Percentiles rank a stretch among this genome's conserved stretches.
Conservation (phyloP, 139 green algal genomes). For the Haematococcus lacustris region DNA sequence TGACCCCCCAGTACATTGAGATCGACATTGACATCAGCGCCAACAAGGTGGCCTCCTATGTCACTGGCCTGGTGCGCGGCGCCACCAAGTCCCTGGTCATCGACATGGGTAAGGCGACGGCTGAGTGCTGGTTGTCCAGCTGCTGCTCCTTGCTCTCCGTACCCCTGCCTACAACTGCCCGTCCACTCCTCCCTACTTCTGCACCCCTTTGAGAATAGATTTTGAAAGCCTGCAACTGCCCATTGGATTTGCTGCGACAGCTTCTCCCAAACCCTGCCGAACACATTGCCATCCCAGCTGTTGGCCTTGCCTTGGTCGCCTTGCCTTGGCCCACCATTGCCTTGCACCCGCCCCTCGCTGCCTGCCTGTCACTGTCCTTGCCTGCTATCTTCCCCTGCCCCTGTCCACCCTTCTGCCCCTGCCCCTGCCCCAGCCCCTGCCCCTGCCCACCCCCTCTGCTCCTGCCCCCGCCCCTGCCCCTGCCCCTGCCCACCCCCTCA, state of each 20-base stretch:
- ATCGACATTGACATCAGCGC: slow-evolving; percentile 46
- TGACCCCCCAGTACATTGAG: slow-evolving; percentile 45
- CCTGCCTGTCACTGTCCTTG: too few relatives aligned
- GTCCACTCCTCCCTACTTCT: too few relatives aligned
- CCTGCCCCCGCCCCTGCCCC: not conserved
- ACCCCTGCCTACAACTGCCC: too few relatives aligned
- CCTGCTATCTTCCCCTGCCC: too few relatives aligned
- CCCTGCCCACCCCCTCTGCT: not conserved
- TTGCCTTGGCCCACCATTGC: not conserved
- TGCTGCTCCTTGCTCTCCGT: too few relatives aligned
- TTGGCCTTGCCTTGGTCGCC: too few relatives aligned
- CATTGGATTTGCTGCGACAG: too few relatives aligned
- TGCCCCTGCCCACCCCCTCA: not conserved
- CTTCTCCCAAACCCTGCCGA: not conserved
- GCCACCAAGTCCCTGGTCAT: slow-evolving; percentile 46
- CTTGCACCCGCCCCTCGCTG: not conserved
- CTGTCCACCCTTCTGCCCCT: too few relatives aligned
- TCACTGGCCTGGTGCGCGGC: slow-evolving; percentile 45
- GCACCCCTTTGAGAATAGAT: too few relatives aligned
- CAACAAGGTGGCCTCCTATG: slow-evolving; percentile 36
- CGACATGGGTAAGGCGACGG: slow-evolving; percentile 33
- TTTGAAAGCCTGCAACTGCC: too few relatives aligned
- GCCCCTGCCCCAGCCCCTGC: not conserved
- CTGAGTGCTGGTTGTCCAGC: too few relatives aligned
- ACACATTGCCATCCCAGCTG: slow-evolving; percentile 8